Conservation (phyloP, 257 asterid species). For the Fraxinus pennsylvanica region DNA sequence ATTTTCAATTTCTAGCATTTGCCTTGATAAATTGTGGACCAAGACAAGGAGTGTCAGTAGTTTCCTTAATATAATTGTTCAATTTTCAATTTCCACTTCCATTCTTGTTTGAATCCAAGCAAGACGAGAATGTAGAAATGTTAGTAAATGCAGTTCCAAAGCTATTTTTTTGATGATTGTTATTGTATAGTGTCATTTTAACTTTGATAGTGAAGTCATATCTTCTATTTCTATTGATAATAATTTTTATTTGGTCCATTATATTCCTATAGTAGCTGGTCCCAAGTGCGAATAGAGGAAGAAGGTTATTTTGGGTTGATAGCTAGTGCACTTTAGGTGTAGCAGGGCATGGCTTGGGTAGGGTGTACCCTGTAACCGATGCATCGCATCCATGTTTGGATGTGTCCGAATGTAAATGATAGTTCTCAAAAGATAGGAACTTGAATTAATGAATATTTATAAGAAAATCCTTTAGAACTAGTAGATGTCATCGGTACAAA, state of each 20-base stretch:
- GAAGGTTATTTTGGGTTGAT: not conserved
- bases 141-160: not conserved
- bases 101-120: not conserved
- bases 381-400: not conserved
- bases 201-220: not conserved
- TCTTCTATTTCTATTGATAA: no score
- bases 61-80: not conserved
- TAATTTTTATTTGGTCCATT: not conserved
- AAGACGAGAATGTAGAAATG: not conserved
- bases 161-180: not conserved
- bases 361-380: not conserved
- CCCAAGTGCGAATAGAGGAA: not conserved
- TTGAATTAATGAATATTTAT: not conserved
- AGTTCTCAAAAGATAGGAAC: not conserved
- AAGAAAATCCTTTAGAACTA: not conserved
- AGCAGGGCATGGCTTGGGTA: not conserved
- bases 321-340: not conserved
- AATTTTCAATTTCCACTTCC: not conserved
- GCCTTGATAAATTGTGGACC: slow-evolving; percentile 2
- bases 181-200: no score
- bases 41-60: slow-evolving; percentile 16
- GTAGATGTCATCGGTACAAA: not conserved
- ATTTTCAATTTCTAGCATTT: not conserved
- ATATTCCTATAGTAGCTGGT: not conserved
- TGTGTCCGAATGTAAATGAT: no score